Evolutionary conservation across 371 early-diverging fungal genomes (phyloP), one percentile per base, ranked within the genome.

Genomic region (Actinomucor elegans): DNA sequence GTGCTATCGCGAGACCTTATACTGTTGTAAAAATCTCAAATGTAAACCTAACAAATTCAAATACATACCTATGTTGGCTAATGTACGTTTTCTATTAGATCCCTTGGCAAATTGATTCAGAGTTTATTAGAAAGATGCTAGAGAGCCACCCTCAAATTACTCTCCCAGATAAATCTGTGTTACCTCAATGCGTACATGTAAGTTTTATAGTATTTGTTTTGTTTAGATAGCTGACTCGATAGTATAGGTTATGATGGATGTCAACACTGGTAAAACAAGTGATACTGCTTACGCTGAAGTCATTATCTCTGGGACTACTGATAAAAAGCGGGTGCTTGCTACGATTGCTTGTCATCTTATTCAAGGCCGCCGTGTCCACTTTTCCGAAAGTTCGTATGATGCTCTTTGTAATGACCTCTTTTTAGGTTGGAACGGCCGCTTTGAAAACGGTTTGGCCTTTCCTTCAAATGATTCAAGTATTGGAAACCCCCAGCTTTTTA

Each of bases 211-310:
- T n/a, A 23, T 6, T 18, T 7, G 5, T 17, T 1, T 2, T 17
- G 0, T 10, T 20, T 23, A 12, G 11, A 41, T 27, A 27, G 27
- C n/a, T n/a, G 28, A 9, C 2, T 27, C 38, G 14, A 29, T 11
- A 12, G 15, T 20, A 14, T 57, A 63, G 63, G 34, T 63, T 2
- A 31, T 56, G 4, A 63, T 63, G 63, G 63, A 63, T 24, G 17
- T 32, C 8, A 34, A 28, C 9, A 53, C 46, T 18, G 63, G 63
- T 1, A 63, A 63, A 20, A 63, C 57, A 0, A 9, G 12, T 0
- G 49, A 48, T 23, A 21, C 24, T 9, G 63, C 63, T 2, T 63
- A 52, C 24, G 43, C 48, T 18, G 50, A 60, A 27, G 0, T 41
- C 4, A 26, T 8, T 10, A 14, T 15, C 15, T 7, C 20, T 1